Evolutionary conservation across 192 early-diverging fungal genomes (phyloP).

Genomic region (Lobosporangium transversale): DNA sequence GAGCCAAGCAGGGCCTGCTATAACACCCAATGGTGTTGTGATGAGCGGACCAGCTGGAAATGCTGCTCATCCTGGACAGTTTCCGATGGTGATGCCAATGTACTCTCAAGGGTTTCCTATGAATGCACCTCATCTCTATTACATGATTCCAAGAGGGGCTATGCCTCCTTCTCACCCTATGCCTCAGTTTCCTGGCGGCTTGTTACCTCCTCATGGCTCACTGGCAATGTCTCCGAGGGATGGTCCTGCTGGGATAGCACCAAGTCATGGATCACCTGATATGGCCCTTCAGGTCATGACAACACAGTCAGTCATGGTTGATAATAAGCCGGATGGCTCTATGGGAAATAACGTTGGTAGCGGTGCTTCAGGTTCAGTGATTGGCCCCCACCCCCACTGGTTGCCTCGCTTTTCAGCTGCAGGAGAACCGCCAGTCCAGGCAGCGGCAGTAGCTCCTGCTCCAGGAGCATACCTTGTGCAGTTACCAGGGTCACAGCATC

Average conservation of each 20-base stretch:
- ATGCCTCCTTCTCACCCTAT: conserved; percentile 31
- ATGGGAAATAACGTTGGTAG: neutral
- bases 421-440: conserved; percentile 35
- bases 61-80: conserved; percentile 16
- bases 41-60: conserved; percentile 6
- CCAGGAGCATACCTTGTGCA: conserved; percentile 12
- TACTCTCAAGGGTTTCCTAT: conserved; percentile 29
- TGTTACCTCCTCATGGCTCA: conserved; percentile 2
- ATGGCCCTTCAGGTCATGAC: neutral
- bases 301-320: neutral
- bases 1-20: conserved; percentile 15
- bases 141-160: conserved; percentile 11
- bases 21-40: conserved; percentile 7
- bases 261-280: neutral
- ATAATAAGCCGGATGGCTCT: conserved; percentile 2
- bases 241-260: neutral
- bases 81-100: conserved; percentile 21
- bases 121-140: conserved; percentile 16
- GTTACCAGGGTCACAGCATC: conserved; percentile 13
- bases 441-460: conserved; percentile 7
- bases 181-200: conserved; percentile 17
- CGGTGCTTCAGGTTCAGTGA: neutral
- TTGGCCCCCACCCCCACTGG: conserved; percentile 27
- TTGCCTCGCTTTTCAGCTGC: conserved; percentile 47
- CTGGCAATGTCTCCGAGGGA: conserved; percentile 5